Evolutionary conservation across 352 stramenopile genomes (phyloP).

Genomic region (Pythium pyrilobum): DNA sequence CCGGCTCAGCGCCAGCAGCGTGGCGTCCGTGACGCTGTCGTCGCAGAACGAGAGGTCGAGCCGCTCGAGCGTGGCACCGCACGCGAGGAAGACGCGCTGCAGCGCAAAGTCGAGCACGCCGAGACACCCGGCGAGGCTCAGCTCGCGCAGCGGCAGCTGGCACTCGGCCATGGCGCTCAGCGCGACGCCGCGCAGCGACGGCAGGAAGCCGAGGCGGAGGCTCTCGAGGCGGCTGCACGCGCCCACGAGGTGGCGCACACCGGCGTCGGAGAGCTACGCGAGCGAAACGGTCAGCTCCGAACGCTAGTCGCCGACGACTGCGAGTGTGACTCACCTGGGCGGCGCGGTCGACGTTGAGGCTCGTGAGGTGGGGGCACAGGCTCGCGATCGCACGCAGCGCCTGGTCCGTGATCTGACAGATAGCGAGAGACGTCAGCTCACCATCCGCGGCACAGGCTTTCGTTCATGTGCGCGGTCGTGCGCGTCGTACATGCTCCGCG

Average conservation of each 20-base stretch:
- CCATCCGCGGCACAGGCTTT: neutral
- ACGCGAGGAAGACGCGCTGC: conserved; percentile 74
- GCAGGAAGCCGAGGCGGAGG: conserved; percentile 54
- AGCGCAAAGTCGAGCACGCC: conserved; percentile 76
- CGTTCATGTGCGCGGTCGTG: no score
- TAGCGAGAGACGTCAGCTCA: neutral
- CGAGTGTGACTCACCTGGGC: conserved; percentile 25
- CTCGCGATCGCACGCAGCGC: conserved; percentile 26
- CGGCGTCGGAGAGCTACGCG: conserved; percentile 48
- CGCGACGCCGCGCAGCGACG: conserved; percentile 39
- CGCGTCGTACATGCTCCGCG: conserved; percentile 57
- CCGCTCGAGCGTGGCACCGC: conserved; percentile 39
- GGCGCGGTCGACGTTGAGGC: conserved; percentile 37
- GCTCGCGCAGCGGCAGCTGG: conserved; percentile 41
- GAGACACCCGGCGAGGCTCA: conserved; percentile 69
- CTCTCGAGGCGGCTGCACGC: conserved; percentile 41
- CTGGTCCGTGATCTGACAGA: conserved; percentile 39
- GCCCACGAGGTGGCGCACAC: conserved; percentile 46
- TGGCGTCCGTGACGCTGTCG: conserved; percentile 67
- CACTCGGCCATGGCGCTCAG: conserved; percentile 53
- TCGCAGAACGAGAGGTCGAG: conserved; percentile 82
- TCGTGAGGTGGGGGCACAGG: conserved; percentile 31
- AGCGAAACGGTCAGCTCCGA: neutral
- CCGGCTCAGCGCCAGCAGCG: conserved; percentile 66
- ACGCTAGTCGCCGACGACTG: neutral